Evolutionary conservation across 2,329 filamentous ascomycete genomes (phyloP), one percentile per base, ranked within the genome.

Genomic region (Chrysoporthe austroafricana): DNA sequence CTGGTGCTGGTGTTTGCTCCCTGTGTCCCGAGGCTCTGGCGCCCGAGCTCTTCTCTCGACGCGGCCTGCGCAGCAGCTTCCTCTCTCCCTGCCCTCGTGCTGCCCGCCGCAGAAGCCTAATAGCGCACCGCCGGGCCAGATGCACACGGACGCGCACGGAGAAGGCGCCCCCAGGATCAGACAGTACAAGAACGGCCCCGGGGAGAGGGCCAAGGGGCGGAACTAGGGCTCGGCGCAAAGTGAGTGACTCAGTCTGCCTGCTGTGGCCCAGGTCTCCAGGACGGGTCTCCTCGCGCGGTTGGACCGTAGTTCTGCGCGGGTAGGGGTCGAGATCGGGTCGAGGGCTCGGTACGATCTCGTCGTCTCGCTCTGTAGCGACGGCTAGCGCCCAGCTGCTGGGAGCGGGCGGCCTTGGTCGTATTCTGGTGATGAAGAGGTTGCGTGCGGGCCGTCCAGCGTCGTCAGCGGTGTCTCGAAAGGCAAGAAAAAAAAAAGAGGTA

Each of bases 401-500:
- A 34, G 1, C 32, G 16, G 58, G 44, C 18, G 44, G 13, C 50
- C 56, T 63, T 62, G 42, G n/a, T 43, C 26, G 8, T 43, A 11
- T 34, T 11, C 7, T 32, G 50, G 54, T 57, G 32, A 39, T 26
- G 26, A 26, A 26, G 14, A 62, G 64, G 66, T 58, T 42, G 52
- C 56, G 56, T 64, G 54, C 65, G 64, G 44, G 59, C 63, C 67
- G 67, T 69, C 67, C 67, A 69, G 64, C 67, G 67, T 64, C 63
- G 64, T 66, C 66, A 52, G 60, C 48, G 59, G 61, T 60, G 64
- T 63, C 60, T 52, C 42, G 46, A 59, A 50, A 52, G 50, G 62
- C 36, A 32, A 54, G 57, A 50, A 26, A 26, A 26, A 26, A 21
- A 26, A 26, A 26, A 56, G 61, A 43, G 50, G 44, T 7, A 21